Percentiles rank a stretch among this genome's conserved stretches.
Evolutionary conservation across 192 early-diverging fungal genomes (phyloP).

Genomic region (Allomyces macrogynus): DNA sequence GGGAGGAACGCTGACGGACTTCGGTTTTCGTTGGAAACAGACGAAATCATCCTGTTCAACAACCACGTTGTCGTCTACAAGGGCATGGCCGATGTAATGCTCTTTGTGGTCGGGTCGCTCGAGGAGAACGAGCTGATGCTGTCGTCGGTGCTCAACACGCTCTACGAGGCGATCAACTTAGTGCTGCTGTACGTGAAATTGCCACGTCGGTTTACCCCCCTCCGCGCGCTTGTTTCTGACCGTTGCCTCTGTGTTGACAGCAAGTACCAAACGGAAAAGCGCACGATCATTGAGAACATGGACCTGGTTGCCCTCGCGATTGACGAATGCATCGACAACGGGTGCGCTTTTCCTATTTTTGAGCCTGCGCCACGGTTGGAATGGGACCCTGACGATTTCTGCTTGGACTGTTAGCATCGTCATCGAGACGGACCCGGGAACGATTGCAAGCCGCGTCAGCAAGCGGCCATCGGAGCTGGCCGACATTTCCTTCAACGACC

Average conservation of each 20-base stretch:
- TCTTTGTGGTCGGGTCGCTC: conserved; percentile 72
- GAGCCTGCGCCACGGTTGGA: not conserved
- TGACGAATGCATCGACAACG: conserved; percentile 90
- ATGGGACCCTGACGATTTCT: not conserved
- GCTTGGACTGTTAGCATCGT: conserved; percentile 27
- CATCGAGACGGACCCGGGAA: conserved; percentile 51
- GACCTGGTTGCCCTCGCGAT: conserved; percentile 77
- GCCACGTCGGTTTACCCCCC: not conserved
- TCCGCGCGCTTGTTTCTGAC: too few species aligned
- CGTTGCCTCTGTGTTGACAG: not conserved
- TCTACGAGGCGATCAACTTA: conserved; percentile 66
- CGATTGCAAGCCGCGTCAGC: conserved; percentile 53
- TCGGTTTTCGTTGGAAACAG: conserved; percentile 12
- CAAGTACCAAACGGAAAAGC: conserved; percentile 63
- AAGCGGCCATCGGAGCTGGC: conserved; percentile 48
- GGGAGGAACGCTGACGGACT: not conserved
- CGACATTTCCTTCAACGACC: conserved; percentile 51
- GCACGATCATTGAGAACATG: conserved; percentile 68
- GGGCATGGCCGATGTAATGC: conserved; percentile 63
- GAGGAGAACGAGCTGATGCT: conserved; percentile 94
- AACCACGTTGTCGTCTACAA: conserved; percentile 78
- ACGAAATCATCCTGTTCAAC: conserved; percentile 85
- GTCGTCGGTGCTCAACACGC: conserved; percentile 47
- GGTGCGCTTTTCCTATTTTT: not conserved
- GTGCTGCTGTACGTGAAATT: conserved; percentile 46